phyloP scores from a whole-genome alignment of 1,284 basidiomycete species.

The Leccinum insigne region DNA sequence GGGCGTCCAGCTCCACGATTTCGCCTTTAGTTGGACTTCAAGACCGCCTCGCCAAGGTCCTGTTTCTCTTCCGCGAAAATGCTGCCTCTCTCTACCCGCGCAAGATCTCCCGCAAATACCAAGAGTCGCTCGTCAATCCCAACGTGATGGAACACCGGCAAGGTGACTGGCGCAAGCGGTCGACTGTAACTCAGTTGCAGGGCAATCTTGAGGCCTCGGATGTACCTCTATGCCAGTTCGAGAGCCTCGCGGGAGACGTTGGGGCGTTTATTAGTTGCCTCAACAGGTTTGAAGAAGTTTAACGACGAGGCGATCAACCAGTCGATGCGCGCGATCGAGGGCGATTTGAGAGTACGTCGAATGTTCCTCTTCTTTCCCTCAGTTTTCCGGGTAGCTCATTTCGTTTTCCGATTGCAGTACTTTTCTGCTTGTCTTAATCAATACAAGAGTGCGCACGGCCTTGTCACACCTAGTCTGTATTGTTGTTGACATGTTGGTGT shows the following conservation, averaged over 20 bases:
- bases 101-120: slow-evolving; percentile 26
- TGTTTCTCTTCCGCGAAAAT: slow-evolving; percentile 36
- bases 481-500: not conserved
- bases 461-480: slow-evolving; percentile 17
- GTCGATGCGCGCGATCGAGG: slow-evolving; percentile 48
- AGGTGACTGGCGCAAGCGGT: slow-evolving; percentile 22
- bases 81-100: slow-evolving; percentile 34
- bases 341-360: slow-evolving; percentile 44
- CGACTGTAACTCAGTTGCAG: slow-evolving; percentile 15
- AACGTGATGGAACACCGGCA: slow-evolving; percentile 32
- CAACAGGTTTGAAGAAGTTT: slow-evolving; percentile 53
- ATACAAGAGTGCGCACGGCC: slow-evolving; percentile 24
- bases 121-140: slow-evolving; percentile 26
- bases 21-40: slow-evolving; percentile 21
- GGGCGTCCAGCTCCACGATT: slow-evolving; percentile 28
- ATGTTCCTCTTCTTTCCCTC: not conserved
- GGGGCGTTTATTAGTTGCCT: slow-evolving; percentile 49
- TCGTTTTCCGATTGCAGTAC: slow-evolving; percentile 21
- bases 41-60: slow-evolving; percentile 33
- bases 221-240: slow-evolving; percentile 16
- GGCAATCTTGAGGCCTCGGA: slow-evolving; percentile 25
- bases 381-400: not conserved
- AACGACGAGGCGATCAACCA: slow-evolving; percentile 54
- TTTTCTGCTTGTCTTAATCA: slow-evolving; percentile 29
- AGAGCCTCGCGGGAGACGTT: slow-evolving; percentile 47